Conservation (phyloP, 148 eudicot species). For the Rhododendron griersonianum region DNA sequence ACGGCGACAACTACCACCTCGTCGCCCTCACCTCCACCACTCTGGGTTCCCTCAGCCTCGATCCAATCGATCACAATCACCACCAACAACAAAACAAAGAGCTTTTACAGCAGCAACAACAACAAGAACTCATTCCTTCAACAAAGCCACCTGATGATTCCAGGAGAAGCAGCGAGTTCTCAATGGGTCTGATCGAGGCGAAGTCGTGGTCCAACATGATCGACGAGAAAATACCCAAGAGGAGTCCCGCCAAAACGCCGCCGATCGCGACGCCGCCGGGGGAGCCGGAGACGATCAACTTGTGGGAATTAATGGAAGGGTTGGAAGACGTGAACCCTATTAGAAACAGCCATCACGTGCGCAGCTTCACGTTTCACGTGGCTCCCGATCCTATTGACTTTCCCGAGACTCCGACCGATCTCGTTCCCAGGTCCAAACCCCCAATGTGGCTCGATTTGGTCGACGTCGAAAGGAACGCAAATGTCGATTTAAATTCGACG, state of each 20-base stretch:
- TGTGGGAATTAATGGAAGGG: slow-evolving; percentile 88
- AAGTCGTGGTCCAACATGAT: slow-evolving; percentile 89
- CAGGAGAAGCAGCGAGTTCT: slow-evolving; percentile 37
- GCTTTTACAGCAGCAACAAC: background rate
- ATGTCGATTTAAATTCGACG: slow-evolving; percentile 13
- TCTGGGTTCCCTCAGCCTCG: slow-evolving; percentile 55
- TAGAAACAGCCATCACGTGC: slow-evolving; percentile 26
- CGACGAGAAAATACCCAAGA: slow-evolving; percentile 52
- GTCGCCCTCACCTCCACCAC: slow-evolving; percentile 76
- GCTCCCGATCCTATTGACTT: slow-evolving; percentile 17
- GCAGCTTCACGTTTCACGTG: slow-evolving; percentile 68
- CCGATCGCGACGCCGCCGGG: slow-evolving; percentile 74
- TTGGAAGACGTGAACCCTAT: slow-evolving; percentile 68
- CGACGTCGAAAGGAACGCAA: slow-evolving; percentile 15
- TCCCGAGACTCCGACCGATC: slow-evolving; percentile 12
- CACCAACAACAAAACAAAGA: slow-evolving; percentile 2
- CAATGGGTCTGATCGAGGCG: slow-evolving; percentile 62
- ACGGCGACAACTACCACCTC: slow-evolving; percentile 54
- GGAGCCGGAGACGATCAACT: slow-evolving; percentile 78
- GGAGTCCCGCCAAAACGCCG: slow-evolving; percentile 37
- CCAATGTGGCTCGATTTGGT: slow-evolving; percentile 22
- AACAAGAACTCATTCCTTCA: background rate
- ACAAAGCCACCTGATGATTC: background rate
- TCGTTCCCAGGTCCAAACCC: slow-evolving; percentile 19
- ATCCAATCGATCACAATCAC: slow-evolving; percentile 14